Evolutionary conservation across 2,329 filamentous ascomycete genomes (phyloP), one percentile per base, ranked within the genome.

Genomic region (Aspergillus uvarum): DNA sequence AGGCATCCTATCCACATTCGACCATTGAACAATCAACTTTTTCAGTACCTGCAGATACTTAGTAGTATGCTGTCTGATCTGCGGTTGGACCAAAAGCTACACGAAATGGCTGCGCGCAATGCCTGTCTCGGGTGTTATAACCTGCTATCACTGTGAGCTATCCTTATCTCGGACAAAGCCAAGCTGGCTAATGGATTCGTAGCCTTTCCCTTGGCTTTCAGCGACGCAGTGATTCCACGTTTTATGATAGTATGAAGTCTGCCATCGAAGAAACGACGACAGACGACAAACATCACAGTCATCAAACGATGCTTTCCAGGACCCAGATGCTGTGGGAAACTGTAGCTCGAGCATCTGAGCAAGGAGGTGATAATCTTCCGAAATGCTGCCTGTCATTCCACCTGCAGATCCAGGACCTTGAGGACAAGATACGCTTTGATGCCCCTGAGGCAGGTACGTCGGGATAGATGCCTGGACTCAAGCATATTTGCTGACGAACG

Each of bases 1-100:
- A 54, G 52, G 52, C n/a, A 42, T 29, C 52, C 52, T 7, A 31
- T 54, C 14, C 22, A 54, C 47, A 16, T 54, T 2, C 52, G 52
- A 16, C 52, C 52, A 19, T n/a, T 54, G 4, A 54, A 38, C 24
- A 47, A 21, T 11, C 52, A 54, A 8, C 5, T 24, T 1, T 32
- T 16, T n/a, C 52, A 54, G 10, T 54, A 47, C 5, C 8, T 54
- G 24, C 52, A 54, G 12, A 54, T 54, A 14, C 52, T 54, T 3
- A 5, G 5, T 5, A 31, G 38, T 4, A 54, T 54, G 52, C 19
- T 54, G 31, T 47, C 38, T 21, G 52, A 54, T 6, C 3, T 54
- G 10, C 47, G 47, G 24, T 24, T 54, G 8, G 29, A 38, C 14
- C 16, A 47, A 5, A 47, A 32, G 2, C 1, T 54, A 8, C 24